A percentile compares a stretch with the other conserved stretches of the same genome.
Evolutionary conservation across 768 basidiomycete species (phyloP).

Genomic region (Lentinula sp.): DNA sequence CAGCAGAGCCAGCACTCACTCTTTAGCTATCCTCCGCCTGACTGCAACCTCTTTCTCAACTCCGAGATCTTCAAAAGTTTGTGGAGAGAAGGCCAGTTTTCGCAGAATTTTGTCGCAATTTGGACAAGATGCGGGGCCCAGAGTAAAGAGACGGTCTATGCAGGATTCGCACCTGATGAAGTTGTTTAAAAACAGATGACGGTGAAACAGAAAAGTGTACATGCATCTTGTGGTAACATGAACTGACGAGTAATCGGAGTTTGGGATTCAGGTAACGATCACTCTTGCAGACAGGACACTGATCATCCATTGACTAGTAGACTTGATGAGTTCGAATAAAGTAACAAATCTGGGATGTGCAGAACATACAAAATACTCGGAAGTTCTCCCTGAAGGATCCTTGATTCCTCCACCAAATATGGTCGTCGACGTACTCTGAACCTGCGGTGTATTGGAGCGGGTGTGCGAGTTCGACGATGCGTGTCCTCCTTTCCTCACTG

Average conservation of each 20-base stretch:
- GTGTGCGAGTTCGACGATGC: constrained; percentile 38
- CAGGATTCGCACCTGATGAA: constrained; percentile 92
- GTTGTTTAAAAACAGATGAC: not conserved
- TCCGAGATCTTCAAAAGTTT: constrained; percentile 87
- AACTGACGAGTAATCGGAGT: constrained; percentile 86
- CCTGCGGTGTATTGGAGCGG: constrained; percentile 60
- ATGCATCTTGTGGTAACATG: constrained; percentile 98
- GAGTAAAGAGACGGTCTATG: constrained; percentile 92
- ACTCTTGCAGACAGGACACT: constrained; percentile 96
- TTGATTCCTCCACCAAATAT: constrained; percentile 82
- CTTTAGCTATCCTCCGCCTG: constrained; percentile 80
- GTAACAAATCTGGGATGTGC: not conserved
- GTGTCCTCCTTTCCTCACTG: constrained; percentile 59
- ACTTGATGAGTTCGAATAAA: constrained; percentile 3
- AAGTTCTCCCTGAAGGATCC: constrained; percentile 75
- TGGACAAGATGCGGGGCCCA: constrained; percentile 95
- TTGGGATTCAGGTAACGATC: constrained; percentile 96
- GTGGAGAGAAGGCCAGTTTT: constrained; percentile 92
- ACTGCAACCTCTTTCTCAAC: constrained; percentile 95
- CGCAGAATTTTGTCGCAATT: constrained; percentile 83
- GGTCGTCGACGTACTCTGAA: constrained; percentile 68
- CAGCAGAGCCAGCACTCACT: constrained; percentile 41
- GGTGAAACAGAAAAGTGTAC: constrained; percentile 13
- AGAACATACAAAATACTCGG: constrained; percentile 70
- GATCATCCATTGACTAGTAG: constrained; percentile 78